phyloP scores from a whole-genome alignment of 2,329 filamentous ascomycete species.

The Xylariaceae sp. region DNA sequence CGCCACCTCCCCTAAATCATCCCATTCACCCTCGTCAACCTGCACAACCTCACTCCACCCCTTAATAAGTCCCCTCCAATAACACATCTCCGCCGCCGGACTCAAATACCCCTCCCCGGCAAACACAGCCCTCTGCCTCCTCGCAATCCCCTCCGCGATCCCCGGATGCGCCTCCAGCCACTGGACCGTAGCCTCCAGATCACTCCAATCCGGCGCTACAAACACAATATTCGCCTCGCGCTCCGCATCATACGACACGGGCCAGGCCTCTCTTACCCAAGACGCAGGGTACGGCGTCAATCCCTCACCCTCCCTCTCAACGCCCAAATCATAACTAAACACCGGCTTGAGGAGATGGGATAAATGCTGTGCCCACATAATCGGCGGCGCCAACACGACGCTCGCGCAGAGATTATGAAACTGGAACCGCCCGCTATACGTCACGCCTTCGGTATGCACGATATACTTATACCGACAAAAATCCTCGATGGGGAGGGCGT shows the following conservation, averaged over 20 bases:
- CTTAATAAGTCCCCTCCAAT: conserved; percentile 46
- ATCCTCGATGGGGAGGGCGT: conserved; percentile 44
- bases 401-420: conserved; percentile 47
- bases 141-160: conserved; percentile 43
- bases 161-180: conserved; percentile 43
- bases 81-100: conserved; percentile 48
- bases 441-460: conserved; percentile 49
- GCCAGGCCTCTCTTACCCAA: conserved; percentile 37
- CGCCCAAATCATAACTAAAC: conserved; percentile 33
- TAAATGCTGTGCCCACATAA: conserved; percentile 46
- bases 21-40: conserved; percentile 34
- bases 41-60: conserved; percentile 43
- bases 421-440: conserved; percentile 48
- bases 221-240: conserved; percentile 39
- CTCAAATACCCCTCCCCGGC: conserved; percentile 42
- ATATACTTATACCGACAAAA: conserved; percentile 50
- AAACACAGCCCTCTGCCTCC: conserved; percentile 42
- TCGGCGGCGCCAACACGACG: conserved; percentile 44
- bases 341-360: conserved; percentile 44
- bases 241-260: conserved; percentile 20
- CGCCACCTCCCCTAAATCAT: conserved; percentile 32
- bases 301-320: no score
- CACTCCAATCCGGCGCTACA: conserved; percentile 46
- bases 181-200: conserved; percentile 41
- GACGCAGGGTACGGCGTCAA: conserved; percentile 25